Evolutionary conservation across 345 rosid species (phyloP), one percentile per base, ranked within the genome.

Genomic region (Gossypium stocksii): DNA sequence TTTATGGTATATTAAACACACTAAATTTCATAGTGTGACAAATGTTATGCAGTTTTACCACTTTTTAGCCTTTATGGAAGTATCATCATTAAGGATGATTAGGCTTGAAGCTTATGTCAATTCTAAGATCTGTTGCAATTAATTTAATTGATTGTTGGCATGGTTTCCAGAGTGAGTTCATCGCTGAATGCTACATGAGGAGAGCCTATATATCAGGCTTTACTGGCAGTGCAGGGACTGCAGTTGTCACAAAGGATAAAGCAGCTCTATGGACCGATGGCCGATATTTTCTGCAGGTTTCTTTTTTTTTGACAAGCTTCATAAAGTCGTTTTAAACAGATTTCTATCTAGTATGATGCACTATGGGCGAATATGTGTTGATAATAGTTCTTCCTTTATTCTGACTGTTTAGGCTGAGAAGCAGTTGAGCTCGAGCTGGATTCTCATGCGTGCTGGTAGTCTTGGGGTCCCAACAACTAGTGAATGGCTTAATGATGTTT

Each of bases 181-280:
- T 94, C 25, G 97, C 97, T 16, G 97, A 92, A 69, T 92, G 97
- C 75, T 94, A 88, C 59, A 89, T 85, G 77, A 84, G 98, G 84
- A 92, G 98, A 79, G 86, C 88, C 25, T 88, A 85, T 57, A 76
- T 90, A 80, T 94, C 97, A 44, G 97, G 97, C 9, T 94, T 94
- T 84, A 91, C 93, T 0, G 98, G 98, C 66, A 92, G 97, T 82
- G 95, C 98, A 44, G 98, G 97, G 72, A 94, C 93, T 25, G 95
- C 92, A 53, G 88, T 94, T 80, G 85, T 94, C 75, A 92, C 97
- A 9, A 94, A 86, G 82, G 97, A 91, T 74, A 91, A 89, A 77
- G 97, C 98, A 27, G 97, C 95, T 76, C 83, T 94, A 9, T 94
- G 98, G 98, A 94, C 97, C 5, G 98, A 94, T 78, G 98, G 97